Base-by-base conservation (phyloP, 257 asterid genomes). In the Henckelia pumila region DNA sequence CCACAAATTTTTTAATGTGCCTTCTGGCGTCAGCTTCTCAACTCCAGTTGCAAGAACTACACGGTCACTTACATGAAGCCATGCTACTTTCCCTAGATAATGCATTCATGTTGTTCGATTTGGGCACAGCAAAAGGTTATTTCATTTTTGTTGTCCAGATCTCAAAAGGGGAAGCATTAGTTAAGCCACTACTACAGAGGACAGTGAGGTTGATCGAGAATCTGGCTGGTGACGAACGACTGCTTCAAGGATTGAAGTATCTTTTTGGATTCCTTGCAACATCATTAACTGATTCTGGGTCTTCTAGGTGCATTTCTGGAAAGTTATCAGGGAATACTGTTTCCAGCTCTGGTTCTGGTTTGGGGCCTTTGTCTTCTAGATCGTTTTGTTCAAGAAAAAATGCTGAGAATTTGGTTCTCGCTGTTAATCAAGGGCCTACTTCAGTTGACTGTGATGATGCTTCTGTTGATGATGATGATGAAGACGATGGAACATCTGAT, bases 401-500 rank as follows among this genome's bases (percentile, higher is more conserved):
- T 76, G 70, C 83, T 58, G 94, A 86, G 49, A 82, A 88, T 69
- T 71, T 87, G 77, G 75, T 88, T 77, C 83, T 87, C 63, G 82
- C 96, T 72, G 78, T 89, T 68, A 85, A 80, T 80, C 94, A 85
- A 70, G 95, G 85, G 74, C 71, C 91, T n/a, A 66, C 89, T 53
- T 74, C 93, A 59, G 74, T 88, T 67, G 99, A 91, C 49, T 86
- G 96, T 73, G 99, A 94, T 83, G 96, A 96, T 56, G 85, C 97
- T 81, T 94, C 99, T 50, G 83, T 84, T 33, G 99, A 94, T 68
- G 99, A 94, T 44, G 53, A 44, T 63, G 99, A 91, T 67, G 99
- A 94, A 75, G 99, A 94, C 82, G 99, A 94, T 75, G 99, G 96
- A 68, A 94, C 99, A 72, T 94, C 99, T 19, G 99, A 94, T 80